Evolutionary conservation across 2,329 filamentous ascomycete species (phyloP), one percentile per base, ranked within the genome.

Genomic region (Anisogramma anomala): DNA sequence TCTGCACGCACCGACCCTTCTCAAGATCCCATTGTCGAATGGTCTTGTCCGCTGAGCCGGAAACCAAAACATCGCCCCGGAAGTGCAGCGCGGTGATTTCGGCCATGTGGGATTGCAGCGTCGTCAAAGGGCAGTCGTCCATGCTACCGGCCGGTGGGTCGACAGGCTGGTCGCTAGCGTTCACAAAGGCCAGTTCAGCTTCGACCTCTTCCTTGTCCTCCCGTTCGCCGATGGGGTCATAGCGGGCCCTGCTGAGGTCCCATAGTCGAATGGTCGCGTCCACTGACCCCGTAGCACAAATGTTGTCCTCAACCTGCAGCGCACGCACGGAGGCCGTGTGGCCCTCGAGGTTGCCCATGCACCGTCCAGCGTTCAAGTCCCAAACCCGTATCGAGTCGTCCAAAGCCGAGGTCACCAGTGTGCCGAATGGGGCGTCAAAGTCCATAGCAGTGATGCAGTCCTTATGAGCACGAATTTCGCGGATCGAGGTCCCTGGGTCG

Each of bases 371-470:
- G 55, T 91, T 95, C 49, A 98, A 68, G 61, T 98, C 91, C 91
- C 91, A 98, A 15, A 98, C 91, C 47, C 84, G 77, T 32, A 98
- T 83, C 1, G 86, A 88, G 59, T 98, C 91, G 58, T 98, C 91
- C 54, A 95, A 67, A 8, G 88, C 84, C 8, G 91, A 82, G 6
- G 87, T 89, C 5, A 96, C 86, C 75, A 96, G 78, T 15, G 86
- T 93, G 13, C 91, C 91, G 59, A 96, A 96, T 0, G 91, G 91
- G n/a, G 82, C 83, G 58, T 98, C 91, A 59, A 98, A 98, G 62
- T 96, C 91, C 47, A 98, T 60, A 6, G 89, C 83, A 1, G 88
- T 94, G 48, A 98, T 82, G 43, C 74, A 75, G 57, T 98, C 91
- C 39, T 77, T 79, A 59, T 98, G 91, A 2, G 89, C 87, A 51